phyloP scores from a whole-genome alignment of 768 basidiomycete species.

The Gelatoporia subvermispora region DNA sequence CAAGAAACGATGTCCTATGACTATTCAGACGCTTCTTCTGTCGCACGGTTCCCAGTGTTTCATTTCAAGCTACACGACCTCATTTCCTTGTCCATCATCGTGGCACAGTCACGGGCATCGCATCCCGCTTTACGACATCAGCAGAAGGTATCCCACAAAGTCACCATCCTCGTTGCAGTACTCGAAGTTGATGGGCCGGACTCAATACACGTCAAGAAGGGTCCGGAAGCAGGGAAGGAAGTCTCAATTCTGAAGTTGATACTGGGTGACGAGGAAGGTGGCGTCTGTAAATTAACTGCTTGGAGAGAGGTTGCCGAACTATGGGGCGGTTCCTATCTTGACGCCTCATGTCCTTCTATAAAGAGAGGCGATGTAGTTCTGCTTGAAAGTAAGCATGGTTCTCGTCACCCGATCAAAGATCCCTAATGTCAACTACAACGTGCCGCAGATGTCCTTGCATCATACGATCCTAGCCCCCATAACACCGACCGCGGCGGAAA shows the following conservation, averaged over 20 bases:
- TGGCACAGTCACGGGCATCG: conserved; percentile 3
- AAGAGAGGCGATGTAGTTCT: conserved; percentile 72
- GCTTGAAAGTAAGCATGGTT: conserved; percentile 52
- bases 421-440: conserved; percentile 6
- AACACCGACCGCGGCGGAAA: neutral
- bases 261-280: conserved; percentile 67
- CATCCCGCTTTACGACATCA: conserved; percentile 1
- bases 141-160: conserved; percentile 41
- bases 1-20: conserved; percentile 47
- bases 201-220: conserved; percentile 60
- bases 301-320: conserved; percentile 74
- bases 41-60: conserved; percentile 68
- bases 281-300: conserved; percentile 65
- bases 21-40: conserved; percentile 66
- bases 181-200: conserved; percentile 79
- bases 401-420: neutral
- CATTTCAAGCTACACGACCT: conserved; percentile 65
- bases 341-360: conserved; percentile 26
- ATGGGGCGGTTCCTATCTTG: conserved; percentile 52
- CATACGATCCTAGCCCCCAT: conserved; percentile 33
- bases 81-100: conserved; percentile 42
- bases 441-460: conserved; percentile 46
- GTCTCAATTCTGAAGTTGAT: conserved; percentile 66
- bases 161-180: conserved; percentile 57
- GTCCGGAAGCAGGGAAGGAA: conserved; percentile 63